Base-by-base conservation (phyloP, 306 rosid genomes). In the Medicago arabica region DNA sequence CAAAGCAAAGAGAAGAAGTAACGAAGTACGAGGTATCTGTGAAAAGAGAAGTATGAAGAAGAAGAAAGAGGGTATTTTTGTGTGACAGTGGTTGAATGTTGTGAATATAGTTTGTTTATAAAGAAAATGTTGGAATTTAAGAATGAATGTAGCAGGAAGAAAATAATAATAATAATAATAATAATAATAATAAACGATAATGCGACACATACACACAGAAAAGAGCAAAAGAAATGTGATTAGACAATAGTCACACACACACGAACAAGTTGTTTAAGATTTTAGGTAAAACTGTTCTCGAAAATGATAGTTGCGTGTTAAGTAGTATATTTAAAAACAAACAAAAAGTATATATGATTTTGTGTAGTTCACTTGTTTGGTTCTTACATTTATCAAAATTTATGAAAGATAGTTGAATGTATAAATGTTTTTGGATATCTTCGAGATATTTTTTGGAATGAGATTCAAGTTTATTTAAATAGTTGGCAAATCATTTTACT, bases 71-170 rank as follows among this genome's bases (percentile, higher is more conserved):
- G 36, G 43, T 46, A 41, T 78, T 81, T 83, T 71, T 19, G 85
- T 71, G 79, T 83, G 93, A 78, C 34, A 43, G 81, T 74, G 87
- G 6, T 51, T 41, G 83, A 79, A 85, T 81, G 80, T 9, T 83
- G 83, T 80, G 85, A 82, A 74, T 51, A 79, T 81, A 39, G n/a
- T n/a, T n/a, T n/a, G n/a, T n/a, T n/a, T 81, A 77, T 51, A 57
- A 53, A 55, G 6, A 58, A 59, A 59, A 59, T 21, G 11, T 77
- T 62, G 68, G 59, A 61, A 43, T 70, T 21, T 78, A 38, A 9
- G 17, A 63, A 12, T 34, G 64, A 54, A 19, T 68, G 50, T 36
- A 11, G 9, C 14, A 18, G 25, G 31, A 70, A 59, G 47, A 34
- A 34, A 34, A 34, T 34, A 34, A 28, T 28, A 28, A 1, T 31